phyloP scores from a whole-genome alignment of 2,329 filamentous ascomycete species.

The Teratosphaeria pseudoeucalypti region DNA sequence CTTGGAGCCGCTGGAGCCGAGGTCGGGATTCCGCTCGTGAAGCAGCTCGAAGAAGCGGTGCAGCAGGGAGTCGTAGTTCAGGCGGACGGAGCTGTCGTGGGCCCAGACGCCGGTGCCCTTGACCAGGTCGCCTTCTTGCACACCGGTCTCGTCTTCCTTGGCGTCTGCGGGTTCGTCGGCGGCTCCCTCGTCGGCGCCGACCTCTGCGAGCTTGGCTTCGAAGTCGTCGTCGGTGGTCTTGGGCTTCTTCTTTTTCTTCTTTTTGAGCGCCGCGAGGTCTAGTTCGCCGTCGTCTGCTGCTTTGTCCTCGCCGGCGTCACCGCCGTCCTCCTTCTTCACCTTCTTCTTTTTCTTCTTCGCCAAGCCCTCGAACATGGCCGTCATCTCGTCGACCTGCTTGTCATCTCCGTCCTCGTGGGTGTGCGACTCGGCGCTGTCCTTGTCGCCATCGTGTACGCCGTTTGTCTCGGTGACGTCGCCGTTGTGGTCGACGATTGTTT shows the following conservation, averaged over 20 bases:
- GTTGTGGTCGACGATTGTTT: conserved; percentile 79
- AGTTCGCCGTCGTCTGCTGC: conserved; percentile 51
- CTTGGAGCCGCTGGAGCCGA: conserved; percentile 58
- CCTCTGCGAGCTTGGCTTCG: conserved; percentile 55
- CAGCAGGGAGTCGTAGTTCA: conserved; percentile 78
- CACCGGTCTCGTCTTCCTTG: conserved; percentile 20
- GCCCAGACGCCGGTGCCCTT: conserved; percentile 83
- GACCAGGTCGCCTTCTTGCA: conserved; percentile 66
- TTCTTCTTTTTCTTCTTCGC: conserved; percentile 62
- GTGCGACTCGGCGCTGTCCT: conserved; percentile 74
- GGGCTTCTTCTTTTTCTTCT: conserved; percentile 71
- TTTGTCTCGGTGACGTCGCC: conserved; percentile 64
- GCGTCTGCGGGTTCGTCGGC: conserved; percentile 46
- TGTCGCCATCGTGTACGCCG: conserved; percentile 56
- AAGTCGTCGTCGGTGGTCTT: conserved; percentile 55
- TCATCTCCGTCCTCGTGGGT: conserved; percentile 29
- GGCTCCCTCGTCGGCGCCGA: conserved; percentile 44
- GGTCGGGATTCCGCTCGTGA: conserved; percentile 91
- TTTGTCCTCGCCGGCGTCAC: conserved; percentile 30
- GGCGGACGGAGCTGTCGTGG: conserved; percentile 65
- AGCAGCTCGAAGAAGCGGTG: conserved; percentile 90
- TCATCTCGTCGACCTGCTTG: conserved; percentile 24
- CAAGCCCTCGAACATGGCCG: conserved; percentile 27
- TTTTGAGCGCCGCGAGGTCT: conserved; percentile 62
- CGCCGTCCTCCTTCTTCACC: conserved; percentile 8